These are phyloP conservation scores for Oryza glumipatula DNA, from an alignment of 176 grass and related monocot genomes.

Conservation along the genomic window DNA sequence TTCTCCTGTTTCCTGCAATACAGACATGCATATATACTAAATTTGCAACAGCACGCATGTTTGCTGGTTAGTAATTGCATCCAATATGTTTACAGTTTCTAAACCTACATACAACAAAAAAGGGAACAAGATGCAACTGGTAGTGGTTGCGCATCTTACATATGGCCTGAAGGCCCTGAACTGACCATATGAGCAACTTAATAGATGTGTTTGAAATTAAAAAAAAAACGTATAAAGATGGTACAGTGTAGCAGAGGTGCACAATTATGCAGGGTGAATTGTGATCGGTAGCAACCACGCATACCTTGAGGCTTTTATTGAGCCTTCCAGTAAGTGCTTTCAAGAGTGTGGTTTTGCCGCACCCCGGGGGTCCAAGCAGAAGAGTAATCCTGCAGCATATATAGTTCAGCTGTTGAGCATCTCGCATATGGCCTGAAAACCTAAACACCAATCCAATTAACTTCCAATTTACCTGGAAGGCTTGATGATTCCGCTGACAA, in stretches of 20 bases:
- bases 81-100: background rate
- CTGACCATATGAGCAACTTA: background rate
- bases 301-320: slow-evolving; percentile 57
- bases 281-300: background rate
- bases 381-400: slow-evolving; percentile 67
- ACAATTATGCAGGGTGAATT: background rate
- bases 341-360: slow-evolving; percentile 85
- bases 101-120: background rate
- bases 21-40: background rate
- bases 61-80: background rate
- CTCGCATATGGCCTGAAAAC: background rate
- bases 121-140: background rate
- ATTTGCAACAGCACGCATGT: background rate
- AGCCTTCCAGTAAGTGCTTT: slow-evolving; percentile 73
- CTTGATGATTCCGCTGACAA: slow-evolving; percentile 67
- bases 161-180: background rate
- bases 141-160: background rate
- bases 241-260: background rate
- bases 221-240: no score
- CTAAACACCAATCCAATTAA: background rate
- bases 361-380: slow-evolving; percentile 82
- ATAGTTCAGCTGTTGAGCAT: background rate
- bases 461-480: slow-evolving; percentile 11
- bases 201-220: background rate
- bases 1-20: slow-evolving; percentile 27